These are phyloP conservation scores for Tolypocladium paradoxum DNA, from an alignment of 2,329 filamentous ascomycete species.

Conservation along the genomic window DNA sequence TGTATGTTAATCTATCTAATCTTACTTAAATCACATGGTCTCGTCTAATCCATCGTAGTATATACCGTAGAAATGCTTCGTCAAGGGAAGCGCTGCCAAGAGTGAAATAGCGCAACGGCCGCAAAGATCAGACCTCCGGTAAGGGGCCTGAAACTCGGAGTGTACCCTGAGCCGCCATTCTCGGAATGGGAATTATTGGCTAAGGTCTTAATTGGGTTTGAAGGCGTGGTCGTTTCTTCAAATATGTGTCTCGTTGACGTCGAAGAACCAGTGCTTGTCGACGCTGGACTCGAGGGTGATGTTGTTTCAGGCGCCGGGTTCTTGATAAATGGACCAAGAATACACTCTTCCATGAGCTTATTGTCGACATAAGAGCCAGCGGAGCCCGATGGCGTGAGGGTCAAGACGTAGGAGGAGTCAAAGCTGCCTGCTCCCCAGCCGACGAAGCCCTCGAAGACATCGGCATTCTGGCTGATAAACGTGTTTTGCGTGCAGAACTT, in stretches of 20 bases:
- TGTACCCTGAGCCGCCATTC: neutral
- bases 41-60: neutral
- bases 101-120: neutral
- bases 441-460: slow-evolving; percentile 35
- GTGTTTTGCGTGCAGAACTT: slow-evolving; percentile 35
- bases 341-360: slow-evolving; percentile 30
- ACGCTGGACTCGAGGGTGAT: neutral
- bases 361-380: slow-evolving; percentile 22
- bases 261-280: neutral
- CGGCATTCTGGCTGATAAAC: slow-evolving; percentile 33
- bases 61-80: neutral
- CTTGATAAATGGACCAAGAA: slow-evolving; percentile 23
- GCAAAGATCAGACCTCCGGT: neutral
- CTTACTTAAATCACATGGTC: neutral
- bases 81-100: neutral
- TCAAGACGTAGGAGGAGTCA: slow-evolving; percentile 28
- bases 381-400: slow-evolving; percentile 25
- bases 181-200: neutral
- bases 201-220: neutral
- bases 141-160: neutral
- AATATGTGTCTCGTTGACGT: neutral
- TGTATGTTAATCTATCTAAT: neutral
- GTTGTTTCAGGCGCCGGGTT: neutral
- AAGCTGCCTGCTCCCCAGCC: slow-evolving; percentile 36
- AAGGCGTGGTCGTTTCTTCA: neutral